Evolutionary conservation across 2,329 filamentous ascomycete genomes (phyloP).

Genomic region (Tolypocladium ophioglossoides): DNA sequence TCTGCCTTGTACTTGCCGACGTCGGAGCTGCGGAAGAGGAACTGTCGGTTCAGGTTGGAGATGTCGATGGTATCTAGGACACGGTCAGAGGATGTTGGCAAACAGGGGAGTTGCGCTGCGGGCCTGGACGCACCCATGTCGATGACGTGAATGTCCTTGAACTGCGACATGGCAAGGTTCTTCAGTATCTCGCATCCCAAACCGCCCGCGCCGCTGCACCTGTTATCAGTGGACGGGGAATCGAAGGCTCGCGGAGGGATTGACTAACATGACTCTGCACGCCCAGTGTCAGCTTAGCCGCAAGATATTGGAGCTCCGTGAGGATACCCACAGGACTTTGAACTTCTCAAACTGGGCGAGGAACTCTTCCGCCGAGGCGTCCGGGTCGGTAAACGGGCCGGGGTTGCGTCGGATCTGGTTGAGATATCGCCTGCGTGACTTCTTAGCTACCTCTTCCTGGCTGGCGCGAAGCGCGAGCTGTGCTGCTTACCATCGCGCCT

Average conservation of each 20-base stretch:
- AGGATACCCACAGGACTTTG: conserved; percentile 59
- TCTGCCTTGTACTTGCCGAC: conserved; percentile 92
- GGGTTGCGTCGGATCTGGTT: conserved; percentile 66
- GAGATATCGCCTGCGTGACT: conserved; percentile 60
- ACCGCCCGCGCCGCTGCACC: conserved; percentile 73
- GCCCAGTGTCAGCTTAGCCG: background rate
- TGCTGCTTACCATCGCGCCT: conserved; percentile 23
- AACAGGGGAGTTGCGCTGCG: background rate
- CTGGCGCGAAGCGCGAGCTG: background rate
- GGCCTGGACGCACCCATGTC: conserved; percentile 70
- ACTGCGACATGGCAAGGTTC: conserved; percentile 87
- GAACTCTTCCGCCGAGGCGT: conserved; percentile 39
- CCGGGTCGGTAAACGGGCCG: conserved; percentile 73
- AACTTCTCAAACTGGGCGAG: conserved; percentile 52
- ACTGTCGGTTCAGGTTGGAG: conserved; percentile 94
- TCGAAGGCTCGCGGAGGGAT: conserved; percentile 3
- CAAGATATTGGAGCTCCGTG: background rate
- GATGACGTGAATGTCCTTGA: conserved; percentile 96
- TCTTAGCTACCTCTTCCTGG: background rate
- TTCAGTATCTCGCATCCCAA: conserved; percentile 95
- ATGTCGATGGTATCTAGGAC: conserved; percentile 90
- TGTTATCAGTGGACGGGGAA: background rate
- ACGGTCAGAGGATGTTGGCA: background rate
- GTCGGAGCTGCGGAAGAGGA: conserved; percentile 84
- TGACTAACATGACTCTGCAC: conserved; percentile 39